Conservation (phyloP, 441 rosid genomes). For the Jatropha multifida region DNA sequence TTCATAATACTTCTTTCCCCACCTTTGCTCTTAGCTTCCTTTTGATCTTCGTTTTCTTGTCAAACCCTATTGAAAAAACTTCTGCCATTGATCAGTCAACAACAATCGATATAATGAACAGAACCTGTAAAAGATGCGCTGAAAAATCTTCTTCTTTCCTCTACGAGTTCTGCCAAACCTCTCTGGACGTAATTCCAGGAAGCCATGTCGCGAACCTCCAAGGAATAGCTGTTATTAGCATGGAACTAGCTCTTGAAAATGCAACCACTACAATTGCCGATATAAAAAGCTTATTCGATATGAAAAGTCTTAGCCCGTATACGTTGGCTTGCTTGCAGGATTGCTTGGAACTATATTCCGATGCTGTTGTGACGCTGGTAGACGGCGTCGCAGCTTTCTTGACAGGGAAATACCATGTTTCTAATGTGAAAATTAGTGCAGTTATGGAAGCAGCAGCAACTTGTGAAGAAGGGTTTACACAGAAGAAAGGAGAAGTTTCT, state of each 20-base stretch:
- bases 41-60: slow-evolving; percentile 15
- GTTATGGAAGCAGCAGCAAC: slow-evolving; percentile 49
- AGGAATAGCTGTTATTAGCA: slow-evolving; percentile 47
- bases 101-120: slow-evolving; percentile 33
- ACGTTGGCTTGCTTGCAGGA: slow-evolving; percentile 39
- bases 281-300: slow-evolving; percentile 32
- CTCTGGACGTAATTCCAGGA: slow-evolving; percentile 46
- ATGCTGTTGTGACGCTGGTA: slow-evolving; percentile 38
- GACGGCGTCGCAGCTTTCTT: slow-evolving; percentile 44
- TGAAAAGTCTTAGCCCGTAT: slow-evolving; percentile 27
- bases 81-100: not conserved
- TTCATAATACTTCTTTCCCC: slow-evolving; percentile 8
- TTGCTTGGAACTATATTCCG: slow-evolving; percentile 46
- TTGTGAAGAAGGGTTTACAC: slow-evolving; percentile 55
- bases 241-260: slow-evolving; percentile 57
- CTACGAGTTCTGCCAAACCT: slow-evolving; percentile 38
- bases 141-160: slow-evolving; percentile 31
- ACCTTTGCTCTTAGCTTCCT: slow-evolving; percentile 13
- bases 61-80: not conserved
- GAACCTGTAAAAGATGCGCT: slow-evolving; percentile 51
- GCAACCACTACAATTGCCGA: slow-evolving; percentile 46
- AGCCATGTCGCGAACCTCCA: slow-evolving; percentile 43
- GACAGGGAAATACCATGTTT: slow-evolving; percentile 31
- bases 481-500: slow-evolving; percentile 40
- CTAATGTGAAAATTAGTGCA: slow-evolving; percentile 39